Base-by-base conservation (phyloP, 2,329 filamentous ascomycete species). In the Juglanconis sp. region DNA sequence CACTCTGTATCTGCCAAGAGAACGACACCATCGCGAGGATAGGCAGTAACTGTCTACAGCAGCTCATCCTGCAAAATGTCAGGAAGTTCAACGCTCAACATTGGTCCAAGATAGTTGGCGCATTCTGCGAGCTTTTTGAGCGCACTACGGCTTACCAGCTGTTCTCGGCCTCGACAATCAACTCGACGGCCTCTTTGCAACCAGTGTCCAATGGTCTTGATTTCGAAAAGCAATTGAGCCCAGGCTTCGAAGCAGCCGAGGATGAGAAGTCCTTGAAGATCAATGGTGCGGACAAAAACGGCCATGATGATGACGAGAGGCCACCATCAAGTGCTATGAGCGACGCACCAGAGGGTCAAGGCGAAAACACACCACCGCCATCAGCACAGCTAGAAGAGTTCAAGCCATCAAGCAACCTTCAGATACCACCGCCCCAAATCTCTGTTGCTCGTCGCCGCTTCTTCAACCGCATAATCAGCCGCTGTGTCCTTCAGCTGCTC, bases 381-480 rank as follows among this genome's bases (percentile, higher is more conserved):
- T 17, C 55, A 34, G 57, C 59, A 2, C 76, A 77, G 35, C 81
- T 96, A 1, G 95, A 99, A 72, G 93, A 98, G 71, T 98, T 96
- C 77, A 90, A 88, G 65, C 91, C 92, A 5, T 82, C 88, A 42
- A 84, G 85, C 31, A 87, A 84, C 57, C 80, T 92, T 13, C 92
- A 96, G 72, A 91, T 95, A 73, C 92, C 96, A 62, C 92, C 94
- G 0, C 84, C 96, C 5, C 90, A 96, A 1, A 94, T 99, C 5
- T 98, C 95, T 1, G 92, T 92, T 2, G 92, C 95, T 0, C 90
- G 95, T 32, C 87, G 95, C 40, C 89, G 93, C 56, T 97, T 97
- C 79, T 99, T 99, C 82, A 99, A 99, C 77, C 91, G 94, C 67
- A 99, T 99, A 74, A 99, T 99, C 74, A 97, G 94, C 13, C 94